Conservation (phyloP, 345 rosid species). For the Rhizophora apiculata region DNA sequence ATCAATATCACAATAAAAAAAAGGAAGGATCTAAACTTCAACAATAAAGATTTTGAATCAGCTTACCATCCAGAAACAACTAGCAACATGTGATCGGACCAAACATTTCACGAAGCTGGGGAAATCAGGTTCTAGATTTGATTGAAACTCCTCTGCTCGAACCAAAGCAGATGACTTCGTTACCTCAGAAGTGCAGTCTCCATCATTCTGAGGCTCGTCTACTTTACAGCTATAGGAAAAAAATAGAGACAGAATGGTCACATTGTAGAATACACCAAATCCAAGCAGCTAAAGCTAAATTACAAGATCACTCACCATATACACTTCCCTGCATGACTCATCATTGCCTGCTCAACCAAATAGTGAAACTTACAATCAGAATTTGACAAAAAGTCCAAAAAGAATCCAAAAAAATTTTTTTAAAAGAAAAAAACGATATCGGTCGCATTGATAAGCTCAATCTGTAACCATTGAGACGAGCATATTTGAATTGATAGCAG, state of each 20-base stretch:
- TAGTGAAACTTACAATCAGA: neutral
- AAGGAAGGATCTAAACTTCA: neutral
- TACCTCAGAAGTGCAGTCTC: constrained; percentile 23
- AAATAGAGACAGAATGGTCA: neutral
- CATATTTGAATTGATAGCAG: too few species aligned
- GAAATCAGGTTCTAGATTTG: constrained; percentile 47
- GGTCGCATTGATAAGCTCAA: too few species aligned
- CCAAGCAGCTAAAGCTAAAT: neutral
- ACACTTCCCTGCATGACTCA: constrained; percentile 34
- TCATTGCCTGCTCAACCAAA: constrained; percentile 18
- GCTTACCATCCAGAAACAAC: constrained; percentile 75
- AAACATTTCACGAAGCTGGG: constrained; percentile 60
- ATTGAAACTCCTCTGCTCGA: constrained; percentile 60
- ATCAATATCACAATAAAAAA: neutral
- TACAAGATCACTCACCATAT: constrained; percentile 22
- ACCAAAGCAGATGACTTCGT: constrained; percentile 45
- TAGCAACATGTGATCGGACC: constrained; percentile 68
- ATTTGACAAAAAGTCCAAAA: neutral
- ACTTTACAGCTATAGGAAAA: constrained; percentile 37
- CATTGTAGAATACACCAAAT: neutral
- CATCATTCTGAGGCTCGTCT: constrained; percentile 21
- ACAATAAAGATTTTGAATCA: neutral
- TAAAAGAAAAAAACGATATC: too few species aligned
- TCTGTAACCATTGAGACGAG: too few species aligned
- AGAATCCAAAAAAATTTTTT: too few species aligned